These are phyloP conservation scores for Entoloma clypeatum DNA, from an alignment of 1,284 basidiomycete genomes.

Conservation along the genomic window DNA sequence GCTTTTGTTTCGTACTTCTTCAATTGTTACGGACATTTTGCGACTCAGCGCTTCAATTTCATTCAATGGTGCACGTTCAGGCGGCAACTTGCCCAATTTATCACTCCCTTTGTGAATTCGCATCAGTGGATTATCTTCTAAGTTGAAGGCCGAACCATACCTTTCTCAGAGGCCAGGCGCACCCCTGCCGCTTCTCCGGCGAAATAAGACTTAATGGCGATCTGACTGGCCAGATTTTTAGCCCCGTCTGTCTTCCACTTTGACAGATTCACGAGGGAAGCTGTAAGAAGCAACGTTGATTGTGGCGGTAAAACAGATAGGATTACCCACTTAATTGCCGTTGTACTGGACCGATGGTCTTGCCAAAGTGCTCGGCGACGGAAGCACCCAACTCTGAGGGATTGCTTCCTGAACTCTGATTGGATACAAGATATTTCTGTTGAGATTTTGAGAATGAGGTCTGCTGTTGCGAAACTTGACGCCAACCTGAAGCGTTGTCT, in stretches of 20 bases:
- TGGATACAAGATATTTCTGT: constrained; percentile 80
- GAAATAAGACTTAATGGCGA: constrained; percentile 84
- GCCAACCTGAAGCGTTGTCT: constrained; percentile 83
- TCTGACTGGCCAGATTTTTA: constrained; percentile 74
- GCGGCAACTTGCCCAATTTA: constrained; percentile 60
- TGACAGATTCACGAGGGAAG: constrained; percentile 56
- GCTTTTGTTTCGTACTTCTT: constrained; percentile 68
- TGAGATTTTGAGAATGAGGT: constrained; percentile 10
- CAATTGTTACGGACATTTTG: constrained; percentile 67
- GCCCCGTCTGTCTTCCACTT: constrained; percentile 71
- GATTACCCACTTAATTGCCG: constrained; percentile 64
- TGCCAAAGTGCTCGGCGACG: constrained; percentile 81
- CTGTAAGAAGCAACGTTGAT: constrained; percentile 30
- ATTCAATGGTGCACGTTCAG: constrained; percentile 48
- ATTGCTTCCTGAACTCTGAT: constrained; percentile 63
- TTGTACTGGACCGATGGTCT: constrained; percentile 74
- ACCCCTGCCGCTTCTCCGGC: constrained; percentile 84
- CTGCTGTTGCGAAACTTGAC: neutral
- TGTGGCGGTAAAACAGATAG: neutral
- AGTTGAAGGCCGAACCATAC: constrained; percentile 29
- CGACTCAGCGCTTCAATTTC: constrained; percentile 66
- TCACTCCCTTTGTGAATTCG: constrained; percentile 39
- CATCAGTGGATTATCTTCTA: neutral
- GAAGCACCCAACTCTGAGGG: constrained; percentile 87
- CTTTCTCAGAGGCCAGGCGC: constrained; percentile 55